Evolutionary conservation across 176 grass and related monocot species (phyloP), one percentile per base, ranked within the genome.

Genomic region (Areca catechu): DNA sequence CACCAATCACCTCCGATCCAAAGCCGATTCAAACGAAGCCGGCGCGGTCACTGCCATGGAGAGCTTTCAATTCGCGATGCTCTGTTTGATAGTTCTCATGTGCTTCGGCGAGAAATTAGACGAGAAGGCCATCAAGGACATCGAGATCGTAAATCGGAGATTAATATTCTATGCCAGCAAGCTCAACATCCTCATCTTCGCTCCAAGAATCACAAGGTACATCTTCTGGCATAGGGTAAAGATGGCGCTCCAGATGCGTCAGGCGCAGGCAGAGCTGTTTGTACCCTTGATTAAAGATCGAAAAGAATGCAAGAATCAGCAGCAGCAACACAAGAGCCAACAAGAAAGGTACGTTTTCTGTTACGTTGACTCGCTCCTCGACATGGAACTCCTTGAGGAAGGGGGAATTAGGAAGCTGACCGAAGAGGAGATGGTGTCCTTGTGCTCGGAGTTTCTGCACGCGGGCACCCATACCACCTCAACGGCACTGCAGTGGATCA

Each of bases 361-460:
- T 5, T 91, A 91, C 54, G 71, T 74, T 0, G 79, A 82, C 52
- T 77, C 75, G 10, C 55, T 91, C 4, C 56, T 91, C 4, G 23
- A 16, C 1, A 15, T 86, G 3, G 50, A 55, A 1, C 17, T 83
- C 20, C 57, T 57, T 0, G 60, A 83, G 4, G 88, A 86, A 16
- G 49, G 50, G 19, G 77, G 52, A 47, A 54, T n/a, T n/a, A n/a
- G 82, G 5, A 20, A 25, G 17, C 82, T 86, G 3, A 58, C 56
- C 1, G 48, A 83, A 49, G 50, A 7, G 3, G 73, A 92, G 68
- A 15, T 65, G 16, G 53, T 80, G 2, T 29, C 15, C 68, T 67
- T 91, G 19, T 91, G 82, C 68, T 68, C 64, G 1, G 88, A 91
- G 68, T 80, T 83, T 63, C 17, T 86, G 9, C 86, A 48, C 54